Conservation (phyloP, 768 basidiomycete genomes). For the Termitomyces sp. region DNA sequence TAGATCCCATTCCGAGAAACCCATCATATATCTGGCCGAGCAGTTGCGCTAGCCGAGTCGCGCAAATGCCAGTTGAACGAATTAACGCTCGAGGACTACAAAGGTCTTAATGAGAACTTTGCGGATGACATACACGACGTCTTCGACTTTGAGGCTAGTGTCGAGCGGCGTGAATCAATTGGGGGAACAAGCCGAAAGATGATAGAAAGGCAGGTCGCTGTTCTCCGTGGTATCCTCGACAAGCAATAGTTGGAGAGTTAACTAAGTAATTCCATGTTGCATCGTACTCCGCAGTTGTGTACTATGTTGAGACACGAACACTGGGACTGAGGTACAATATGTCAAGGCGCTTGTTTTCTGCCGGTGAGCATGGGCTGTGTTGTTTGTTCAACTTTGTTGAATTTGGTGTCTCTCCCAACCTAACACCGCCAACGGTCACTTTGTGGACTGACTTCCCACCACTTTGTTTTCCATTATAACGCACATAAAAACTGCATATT, state of each 20-base stretch:
- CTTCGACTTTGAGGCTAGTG: conserved; percentile 94
- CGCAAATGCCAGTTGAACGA: conserved; percentile 78
- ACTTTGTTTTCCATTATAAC: conserved; percentile 8
- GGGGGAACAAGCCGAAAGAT: conserved; percentile 87
- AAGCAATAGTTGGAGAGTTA: conserved; percentile 3
- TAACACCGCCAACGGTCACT: conserved; percentile 13
- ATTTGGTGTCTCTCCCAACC: conserved; percentile 10
- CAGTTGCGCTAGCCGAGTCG: conserved; percentile 91
- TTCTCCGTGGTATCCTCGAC: conserved; percentile 60
- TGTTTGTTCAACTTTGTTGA: conserved; percentile 17
- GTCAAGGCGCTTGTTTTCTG: too few species aligned
- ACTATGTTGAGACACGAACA: background rate
- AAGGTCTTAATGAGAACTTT: conserved; percentile 72
- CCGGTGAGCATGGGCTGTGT: background rate
- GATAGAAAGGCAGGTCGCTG: conserved; percentile 80
- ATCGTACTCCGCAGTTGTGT: background rate
- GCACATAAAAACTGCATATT: conserved; percentile 6
- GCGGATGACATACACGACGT: conserved; percentile 76
- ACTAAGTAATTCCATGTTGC: background rate
- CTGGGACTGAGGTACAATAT: background rate
- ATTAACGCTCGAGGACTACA: conserved; percentile 77
- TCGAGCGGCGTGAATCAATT: conserved; percentile 88
- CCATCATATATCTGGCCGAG: conserved; percentile 95
- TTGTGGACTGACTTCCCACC: conserved; percentile 16
- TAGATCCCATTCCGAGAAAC: conserved; percentile 99